Conservation (phyloP, 257 asterid species). For the Solanum chmielewskii region DNA sequence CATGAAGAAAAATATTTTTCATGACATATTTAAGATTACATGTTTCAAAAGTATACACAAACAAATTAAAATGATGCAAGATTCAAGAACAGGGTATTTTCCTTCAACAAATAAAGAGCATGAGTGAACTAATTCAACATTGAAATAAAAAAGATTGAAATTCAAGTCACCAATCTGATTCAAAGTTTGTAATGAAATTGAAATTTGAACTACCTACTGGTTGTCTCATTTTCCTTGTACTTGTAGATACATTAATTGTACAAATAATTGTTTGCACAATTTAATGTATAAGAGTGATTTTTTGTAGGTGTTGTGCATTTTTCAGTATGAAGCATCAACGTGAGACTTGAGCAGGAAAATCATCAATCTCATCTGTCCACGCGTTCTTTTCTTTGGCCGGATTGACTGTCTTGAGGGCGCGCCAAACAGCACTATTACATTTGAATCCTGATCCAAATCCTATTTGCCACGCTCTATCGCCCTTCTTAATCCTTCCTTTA, state of each 20-base stretch:
- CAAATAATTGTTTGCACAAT: background rate
- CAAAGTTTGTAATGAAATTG: background rate
- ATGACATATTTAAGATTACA: background rate
- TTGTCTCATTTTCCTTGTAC: background rate
- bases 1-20: background rate
- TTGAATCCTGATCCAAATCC: constrained; percentile 68
- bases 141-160: background rate
- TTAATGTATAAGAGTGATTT: background rate
- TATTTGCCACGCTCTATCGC: constrained; percentile 60
- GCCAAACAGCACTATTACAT: constrained; percentile 72
- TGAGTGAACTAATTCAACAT: background rate
- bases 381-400: constrained; percentile 16
- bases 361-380: constrained; percentile 18
- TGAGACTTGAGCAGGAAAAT: background rate
- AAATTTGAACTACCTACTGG: background rate
- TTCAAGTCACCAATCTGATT: background rate
- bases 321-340: background rate
- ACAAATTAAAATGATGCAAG: background rate
- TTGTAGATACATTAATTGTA: background rate
- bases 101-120: background rate
- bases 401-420: constrained; percentile 26
- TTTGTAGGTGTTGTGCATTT: background rate
- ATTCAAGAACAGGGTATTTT: background rate
- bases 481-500: constrained; percentile 26
- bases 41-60: background rate